Base-by-base conservation (phyloP, 257 asterid species). In the Jacaranda copaia region DNA sequence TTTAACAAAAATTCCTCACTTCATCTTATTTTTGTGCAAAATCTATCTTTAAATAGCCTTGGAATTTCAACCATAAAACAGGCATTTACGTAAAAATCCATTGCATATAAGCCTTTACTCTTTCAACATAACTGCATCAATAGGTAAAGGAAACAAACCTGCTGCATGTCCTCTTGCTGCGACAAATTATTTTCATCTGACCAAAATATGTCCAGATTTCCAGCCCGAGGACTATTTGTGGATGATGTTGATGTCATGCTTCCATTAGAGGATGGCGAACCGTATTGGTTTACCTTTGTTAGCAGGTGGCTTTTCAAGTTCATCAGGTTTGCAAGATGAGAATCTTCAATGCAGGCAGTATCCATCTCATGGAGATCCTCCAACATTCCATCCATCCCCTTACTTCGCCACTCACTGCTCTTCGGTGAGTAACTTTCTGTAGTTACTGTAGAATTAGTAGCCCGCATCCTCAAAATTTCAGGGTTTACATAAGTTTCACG, bases 301-400 rank as follows among this genome's bases (percentile, higher is more conserved):
- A 92, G 87, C 84, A 88, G 85, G 83, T 91, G 91, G 76, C 86
- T 88, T 82, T 86, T 92, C 87, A 90, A 79, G 90, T 85, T 89
- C 75, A 84, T 80, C 55, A 85, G 77, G 70, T 86, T 86, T 76
- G 89, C 81, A 48, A 87, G 71, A 68, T 85, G 96, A 77, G 89
- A 85, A 81, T 95, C 99, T 80, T 92, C 98, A 76, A 95, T 86
- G 86, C 94, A 86, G 75, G 99, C 97, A 75, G 98, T 95, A 82
- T 95, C 99, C 96, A 93, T 95, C 87, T 89, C 99, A 83, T 92
- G 99, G 84, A 95, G 97, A 81, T 93, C 97, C 86, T 95, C 98
- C 88, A 95, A 85, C 95, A 95, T 89, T 79, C 85, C 98, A 85
- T 94, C 92, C 87, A 92, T 86, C 66, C 93, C 98, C 80, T 88